These are phyloP conservation scores for Ramalina intermedia DNA, from an alignment of 495 filamentous ascomycete species.

Conservation along the genomic window DNA sequence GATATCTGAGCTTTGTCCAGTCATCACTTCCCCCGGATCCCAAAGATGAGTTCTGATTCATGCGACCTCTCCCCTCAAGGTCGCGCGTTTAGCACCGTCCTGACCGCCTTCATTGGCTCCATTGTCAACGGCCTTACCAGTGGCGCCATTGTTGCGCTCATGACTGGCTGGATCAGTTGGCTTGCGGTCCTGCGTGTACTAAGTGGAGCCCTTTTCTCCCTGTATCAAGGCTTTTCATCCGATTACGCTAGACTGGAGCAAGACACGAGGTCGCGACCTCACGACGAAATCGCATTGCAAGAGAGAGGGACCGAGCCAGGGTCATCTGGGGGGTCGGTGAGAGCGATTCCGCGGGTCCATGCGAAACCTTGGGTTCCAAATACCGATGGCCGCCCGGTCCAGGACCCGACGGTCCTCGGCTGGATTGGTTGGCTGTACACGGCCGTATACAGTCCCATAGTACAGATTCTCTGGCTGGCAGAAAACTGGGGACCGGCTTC, in stretches of 20 bases:
- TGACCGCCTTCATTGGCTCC: constrained; percentile 7
- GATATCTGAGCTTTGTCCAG: too few species aligned
- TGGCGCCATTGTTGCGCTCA: constrained; percentile 2
- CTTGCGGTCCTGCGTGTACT: constrained; percentile 3
- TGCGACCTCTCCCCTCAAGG: constrained; percentile 2
- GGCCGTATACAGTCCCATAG: constrained; percentile 4
- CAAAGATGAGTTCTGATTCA: background rate
- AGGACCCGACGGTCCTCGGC: constrained; percentile 3
- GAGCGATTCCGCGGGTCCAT: background rate
- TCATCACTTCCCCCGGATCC: too few species aligned
- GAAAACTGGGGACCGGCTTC: background rate
- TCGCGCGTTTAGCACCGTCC: constrained; percentile 7
- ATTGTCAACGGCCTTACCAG: constrained; percentile 5
- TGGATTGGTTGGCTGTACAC: constrained; percentile 7
- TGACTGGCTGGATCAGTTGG: constrained; percentile 9
- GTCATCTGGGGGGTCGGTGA: background rate
- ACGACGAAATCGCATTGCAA: background rate
- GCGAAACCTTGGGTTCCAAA: background rate
- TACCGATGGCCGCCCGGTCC: background rate
- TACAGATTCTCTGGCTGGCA: constrained; percentile 3
- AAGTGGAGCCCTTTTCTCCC: background rate
- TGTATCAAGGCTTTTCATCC: constrained; percentile 3
- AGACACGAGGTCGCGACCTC: background rate
- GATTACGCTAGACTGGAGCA: background rate
- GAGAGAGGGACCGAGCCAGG: background rate